Evolutionary conservation across 192 early-diverging fungal genomes (phyloP), one percentile per base, ranked within the genome.

Genomic region (Chytriomyces sp.): DNA sequence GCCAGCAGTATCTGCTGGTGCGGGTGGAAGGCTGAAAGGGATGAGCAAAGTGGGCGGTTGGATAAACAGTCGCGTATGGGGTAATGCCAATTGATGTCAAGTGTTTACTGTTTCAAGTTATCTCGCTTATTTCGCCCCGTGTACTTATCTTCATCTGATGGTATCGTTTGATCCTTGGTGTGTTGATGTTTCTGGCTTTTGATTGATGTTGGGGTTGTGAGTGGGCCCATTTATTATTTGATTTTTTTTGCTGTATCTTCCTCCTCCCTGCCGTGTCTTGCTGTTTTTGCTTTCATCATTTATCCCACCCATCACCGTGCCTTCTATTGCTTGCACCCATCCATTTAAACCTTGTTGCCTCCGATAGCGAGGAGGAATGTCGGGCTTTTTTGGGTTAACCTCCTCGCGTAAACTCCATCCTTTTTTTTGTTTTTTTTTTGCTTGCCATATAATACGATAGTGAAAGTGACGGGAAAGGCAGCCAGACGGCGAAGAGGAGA

Each of bases 361-460:
- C n/a, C n/a, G n/a, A n/a, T n/a, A n/a, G n/a, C n/a, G n/a, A n/a
- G n/a, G n/a, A n/a, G n/a, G n/a, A n/a, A n/a, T n/a, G n/a, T n/a
- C n/a, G n/a, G n/a, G n/a, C n/a, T n/a, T n/a, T n/a, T n/a, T n/a
- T n/a, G n/a, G n/a, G n/a, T n/a, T n/a, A n/a, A n/a, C n/a, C n/a
- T n/a, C n/a, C n/a, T n/a, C n/a, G n/a, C 28, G 12, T 57, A 22
- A 22, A 22, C 12, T 10, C 28, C 12, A 22, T 25, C 28, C 28
- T 57, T 57, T 57, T 49, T 57, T 57, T 57, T 30, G 28, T 8
- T 57, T 19, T 30, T 57, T 57, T 57, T 57, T 57, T 57, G 17
- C 28, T 30, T 12, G 28, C 10, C 28, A 10, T 12, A 22, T 26
- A 22, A 30, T 57, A 10, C 56, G 54, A 28, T 56, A 7, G n/a